Evolutionary conservation across 106 monocot genomes (phyloP).

Genomic region (Triglochin maritima): DNA sequence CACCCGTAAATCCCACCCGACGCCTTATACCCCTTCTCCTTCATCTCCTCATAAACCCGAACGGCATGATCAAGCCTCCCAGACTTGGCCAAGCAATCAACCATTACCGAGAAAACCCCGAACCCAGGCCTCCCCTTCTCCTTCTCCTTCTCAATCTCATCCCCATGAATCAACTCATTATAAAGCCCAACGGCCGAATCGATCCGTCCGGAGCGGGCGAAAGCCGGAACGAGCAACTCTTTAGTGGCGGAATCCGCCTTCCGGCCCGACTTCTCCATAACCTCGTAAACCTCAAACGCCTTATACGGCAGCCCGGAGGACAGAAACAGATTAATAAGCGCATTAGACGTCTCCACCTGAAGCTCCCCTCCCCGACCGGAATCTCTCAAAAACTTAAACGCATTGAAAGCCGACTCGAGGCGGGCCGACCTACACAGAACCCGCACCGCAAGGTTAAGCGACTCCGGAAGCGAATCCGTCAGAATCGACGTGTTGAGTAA

Average conservation of each 20-base stretch:
- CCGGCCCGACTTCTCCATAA: constrained; percentile 24
- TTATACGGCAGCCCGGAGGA: constrained; percentile 65
- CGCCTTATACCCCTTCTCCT: constrained; percentile 33
- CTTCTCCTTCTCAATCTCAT: not conserved
- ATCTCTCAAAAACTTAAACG: constrained; percentile 67
- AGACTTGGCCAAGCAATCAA: constrained; percentile 78
- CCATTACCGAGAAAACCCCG: constrained; percentile 41
- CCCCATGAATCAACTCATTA: constrained; percentile 30
- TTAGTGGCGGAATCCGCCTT: constrained; percentile 47
- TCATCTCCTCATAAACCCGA: constrained; percentile 67
- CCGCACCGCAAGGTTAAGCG: constrained; percentile 41
- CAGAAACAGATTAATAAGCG: constrained; percentile 68
- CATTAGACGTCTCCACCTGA: constrained; percentile 43
- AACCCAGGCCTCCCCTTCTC: constrained; percentile 21
- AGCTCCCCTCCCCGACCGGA: constrained; percentile 8
- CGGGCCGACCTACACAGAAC: constrained; percentile 24
- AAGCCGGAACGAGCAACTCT: constrained; percentile 63
- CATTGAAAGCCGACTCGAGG: constrained; percentile 53
- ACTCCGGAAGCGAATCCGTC: constrained; percentile 7
- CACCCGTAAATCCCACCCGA: constrained; percentile 42
- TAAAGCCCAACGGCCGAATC: constrained; percentile 70
- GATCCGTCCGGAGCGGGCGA: constrained; percentile 74
- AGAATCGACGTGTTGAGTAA: constrained; percentile 37
- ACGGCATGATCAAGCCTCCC: constrained; percentile 72
- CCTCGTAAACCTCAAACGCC: constrained; percentile 87